These are phyloP conservation scores for Phytophthora brassicae DNA, from an alignment of 352 stramenopile species.

Conservation along the genomic window DNA sequence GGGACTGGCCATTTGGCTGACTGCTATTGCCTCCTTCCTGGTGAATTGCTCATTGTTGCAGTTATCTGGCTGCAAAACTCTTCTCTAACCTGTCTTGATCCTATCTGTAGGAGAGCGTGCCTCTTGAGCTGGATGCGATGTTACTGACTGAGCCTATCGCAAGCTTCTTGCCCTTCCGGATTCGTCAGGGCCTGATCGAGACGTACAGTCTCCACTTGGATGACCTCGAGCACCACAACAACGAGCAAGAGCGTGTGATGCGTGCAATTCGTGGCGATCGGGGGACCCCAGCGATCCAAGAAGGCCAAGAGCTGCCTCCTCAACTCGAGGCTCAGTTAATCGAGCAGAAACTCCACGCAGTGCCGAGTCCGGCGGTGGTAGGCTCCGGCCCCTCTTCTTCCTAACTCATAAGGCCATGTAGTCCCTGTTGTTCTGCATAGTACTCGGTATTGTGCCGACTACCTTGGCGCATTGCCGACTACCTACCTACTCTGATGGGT, in stretches of 20 bases:
- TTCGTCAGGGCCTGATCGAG: conserved; percentile 86
- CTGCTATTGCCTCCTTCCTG: conserved; percentile 82
- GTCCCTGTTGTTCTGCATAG: conserved; percentile 2
- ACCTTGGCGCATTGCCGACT: conserved; percentile 19
- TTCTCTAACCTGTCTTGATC: conserved; percentile 7
- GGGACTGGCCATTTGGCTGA: conserved; percentile 85
- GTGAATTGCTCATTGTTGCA: conserved; percentile 31
- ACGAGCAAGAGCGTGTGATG: conserved; percentile 83
- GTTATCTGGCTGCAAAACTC: background rate
- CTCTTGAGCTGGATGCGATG: conserved; percentile 83
- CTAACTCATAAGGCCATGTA: conserved; percentile 3
- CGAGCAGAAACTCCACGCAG: conserved; percentile 35
- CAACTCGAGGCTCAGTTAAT: conserved; percentile 39
- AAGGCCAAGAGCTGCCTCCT: conserved; percentile 33
- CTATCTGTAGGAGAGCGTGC: conserved; percentile 70
- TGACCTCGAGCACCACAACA: conserved; percentile 81
- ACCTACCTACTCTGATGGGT: conserved; percentile 21
- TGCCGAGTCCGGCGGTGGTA: conserved; percentile 22
- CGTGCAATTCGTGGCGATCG: conserved; percentile 74
- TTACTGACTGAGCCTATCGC: conserved; percentile 82
- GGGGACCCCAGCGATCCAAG: conserved; percentile 32
- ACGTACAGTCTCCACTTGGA: conserved; percentile 88
- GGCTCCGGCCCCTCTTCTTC: conserved; percentile 18
- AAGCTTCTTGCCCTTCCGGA: conserved; percentile 80
- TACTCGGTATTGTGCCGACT: background rate